A percentile compares a stretch with the other conserved stretches of the same genome.
These are phyloP conservation scores for Pleurotus sapidus DNA, from an alignment of 768 basidiomycete genomes.

Conservation along the genomic window DNA sequence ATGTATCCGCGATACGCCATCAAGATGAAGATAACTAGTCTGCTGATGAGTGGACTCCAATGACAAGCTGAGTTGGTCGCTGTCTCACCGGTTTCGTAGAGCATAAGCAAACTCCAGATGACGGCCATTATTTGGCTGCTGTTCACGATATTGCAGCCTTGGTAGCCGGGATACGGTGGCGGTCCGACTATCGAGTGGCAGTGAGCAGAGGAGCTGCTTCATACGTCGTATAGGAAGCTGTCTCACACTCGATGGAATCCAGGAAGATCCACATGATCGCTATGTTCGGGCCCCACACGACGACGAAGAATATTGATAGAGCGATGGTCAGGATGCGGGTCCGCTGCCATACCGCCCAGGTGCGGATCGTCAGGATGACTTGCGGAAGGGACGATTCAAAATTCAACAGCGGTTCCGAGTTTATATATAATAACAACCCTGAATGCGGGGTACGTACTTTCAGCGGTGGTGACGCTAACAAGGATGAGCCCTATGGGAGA, in stretches of 20 bases:
- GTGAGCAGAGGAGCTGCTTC: too few relatives aligned
- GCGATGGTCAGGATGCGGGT: conserved; percentile 1
- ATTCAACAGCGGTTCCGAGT: too few relatives aligned
- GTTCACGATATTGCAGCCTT: too few relatives aligned
- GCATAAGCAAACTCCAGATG: background rate
- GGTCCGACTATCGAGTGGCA: too few relatives aligned
- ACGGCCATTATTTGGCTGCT: background rate
- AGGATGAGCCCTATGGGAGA: too few relatives aligned
- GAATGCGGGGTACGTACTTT: conserved; percentile 6
- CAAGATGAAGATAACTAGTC: background rate
- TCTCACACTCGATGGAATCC: background rate
- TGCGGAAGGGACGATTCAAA: background rate
- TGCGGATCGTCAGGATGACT: conserved; percentile 15
- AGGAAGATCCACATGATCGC: conserved; percentile 8
- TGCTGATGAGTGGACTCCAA: background rate
- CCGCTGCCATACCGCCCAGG: conserved; percentile 12
- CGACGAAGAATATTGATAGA: conserved; percentile 7
- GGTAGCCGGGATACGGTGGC: too few relatives aligned
- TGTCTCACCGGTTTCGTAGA: background rate
- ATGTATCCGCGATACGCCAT: background rate
- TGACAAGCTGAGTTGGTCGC: background rate
- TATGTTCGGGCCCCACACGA: conserved; percentile 6
- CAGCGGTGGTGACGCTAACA: conserved; percentile 5
- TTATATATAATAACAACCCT: background rate
- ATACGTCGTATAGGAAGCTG: too few relatives aligned